Evolutionary conservation across 1,139 yeast genomes (phyloP).

Genomic region (Lizanozyma gosingica): DNA sequence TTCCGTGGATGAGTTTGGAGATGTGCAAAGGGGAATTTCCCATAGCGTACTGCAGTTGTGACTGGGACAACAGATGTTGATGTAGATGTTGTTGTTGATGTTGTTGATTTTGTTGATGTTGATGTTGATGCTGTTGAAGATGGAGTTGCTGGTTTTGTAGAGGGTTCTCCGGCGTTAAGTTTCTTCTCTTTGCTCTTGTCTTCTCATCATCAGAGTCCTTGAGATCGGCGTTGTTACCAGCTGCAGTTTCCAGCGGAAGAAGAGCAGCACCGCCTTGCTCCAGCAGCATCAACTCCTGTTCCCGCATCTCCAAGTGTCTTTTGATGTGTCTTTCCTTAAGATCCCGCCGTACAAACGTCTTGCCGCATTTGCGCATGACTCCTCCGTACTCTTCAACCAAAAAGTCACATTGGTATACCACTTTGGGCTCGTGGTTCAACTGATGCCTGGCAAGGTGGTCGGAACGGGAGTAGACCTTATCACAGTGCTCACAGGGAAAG

Average conservation of each 20-base stretch:
- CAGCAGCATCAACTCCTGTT: constrained; percentile 10
- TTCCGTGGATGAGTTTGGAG: constrained; percentile 9
- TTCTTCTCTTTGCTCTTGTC: neutral
- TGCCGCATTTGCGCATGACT: constrained; percentile 23
- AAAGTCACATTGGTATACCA: constrained; percentile 35
- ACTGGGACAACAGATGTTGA: constrained; percentile 8
- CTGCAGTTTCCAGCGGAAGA: neutral
- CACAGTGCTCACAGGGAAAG: constrained; percentile 4
- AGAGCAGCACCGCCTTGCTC: constrained; percentile 3
- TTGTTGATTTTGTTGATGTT: constrained; percentile 2
- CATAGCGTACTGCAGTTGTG: constrained; percentile 6
- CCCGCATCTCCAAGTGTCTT: constrained; percentile 28
- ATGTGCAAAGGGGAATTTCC: constrained; percentile 1
- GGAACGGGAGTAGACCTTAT: constrained; percentile 10
- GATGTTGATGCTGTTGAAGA: constrained; percentile 16
- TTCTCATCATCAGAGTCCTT: neutral
- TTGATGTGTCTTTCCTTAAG: constrained; percentile 42
- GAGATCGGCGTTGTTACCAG: neutral
- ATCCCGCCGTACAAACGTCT: constrained; percentile 55
- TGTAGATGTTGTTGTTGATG: constrained; percentile 16
- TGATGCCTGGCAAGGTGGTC: constrained; percentile 12
- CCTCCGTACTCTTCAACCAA: neutral
- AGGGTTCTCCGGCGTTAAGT: neutral
- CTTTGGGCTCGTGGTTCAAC: constrained; percentile 12
- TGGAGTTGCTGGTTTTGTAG: constrained; percentile 4